Conservation (phyloP, 306 rosid genomes). For the Ammopiptanthus mongolicus region DNA sequence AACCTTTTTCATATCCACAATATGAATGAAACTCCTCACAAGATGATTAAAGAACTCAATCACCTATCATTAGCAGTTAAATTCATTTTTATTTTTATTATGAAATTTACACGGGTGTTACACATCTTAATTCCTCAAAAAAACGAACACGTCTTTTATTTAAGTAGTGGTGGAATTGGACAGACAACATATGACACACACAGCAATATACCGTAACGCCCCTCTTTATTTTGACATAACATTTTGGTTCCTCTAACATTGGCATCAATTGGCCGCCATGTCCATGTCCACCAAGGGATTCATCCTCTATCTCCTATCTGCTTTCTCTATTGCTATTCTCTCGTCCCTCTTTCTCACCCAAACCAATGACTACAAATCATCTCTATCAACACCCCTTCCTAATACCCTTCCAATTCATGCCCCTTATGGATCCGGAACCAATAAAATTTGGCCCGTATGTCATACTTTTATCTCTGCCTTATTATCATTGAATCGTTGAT, state of each 20-base stretch:
- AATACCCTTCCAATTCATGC: background rate
- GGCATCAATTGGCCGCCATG: constrained; percentile 23
- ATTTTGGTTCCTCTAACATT: background rate
- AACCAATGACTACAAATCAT: background rate
- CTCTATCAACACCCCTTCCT: constrained; percentile 9
- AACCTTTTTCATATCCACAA: no score
- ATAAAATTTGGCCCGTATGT: constrained; percentile 65
- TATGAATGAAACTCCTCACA: no score
- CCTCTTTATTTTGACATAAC: no score
- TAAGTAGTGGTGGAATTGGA: background rate
- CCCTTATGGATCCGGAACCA: constrained; percentile 13
- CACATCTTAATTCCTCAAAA: no score
- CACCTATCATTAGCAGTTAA: no score
- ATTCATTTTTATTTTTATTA: no score
- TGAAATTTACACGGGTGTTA: no score
- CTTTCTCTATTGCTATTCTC: constrained; percentile 50
- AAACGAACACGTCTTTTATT: no score
- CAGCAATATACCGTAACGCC: background rate
- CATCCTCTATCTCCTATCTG: constrained; percentile 49
- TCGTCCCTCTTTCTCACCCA: constrained; percentile 39
- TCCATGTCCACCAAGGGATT: constrained; percentile 46
- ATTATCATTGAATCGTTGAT: background rate
- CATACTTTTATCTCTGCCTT: background rate
- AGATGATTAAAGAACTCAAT: no score
- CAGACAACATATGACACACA: background rate